Conservation (phyloP, 176 grass and related monocot species). For the Zizania latifolia region DNA sequence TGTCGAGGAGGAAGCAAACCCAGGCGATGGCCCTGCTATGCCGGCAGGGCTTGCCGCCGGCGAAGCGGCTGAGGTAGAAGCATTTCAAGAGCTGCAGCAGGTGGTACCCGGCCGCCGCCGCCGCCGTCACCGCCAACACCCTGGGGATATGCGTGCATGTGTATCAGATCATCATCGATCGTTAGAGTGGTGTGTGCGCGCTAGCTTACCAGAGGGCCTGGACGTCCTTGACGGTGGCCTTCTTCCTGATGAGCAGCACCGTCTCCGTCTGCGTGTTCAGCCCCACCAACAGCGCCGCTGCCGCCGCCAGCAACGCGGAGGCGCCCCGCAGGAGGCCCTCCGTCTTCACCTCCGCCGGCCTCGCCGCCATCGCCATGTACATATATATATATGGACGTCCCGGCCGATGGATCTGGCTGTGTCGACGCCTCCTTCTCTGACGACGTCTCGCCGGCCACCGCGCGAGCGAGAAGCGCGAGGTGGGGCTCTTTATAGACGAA, state of each 20-base stretch:
- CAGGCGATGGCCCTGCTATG: conserved; percentile 44
- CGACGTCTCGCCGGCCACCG: too few species aligned
- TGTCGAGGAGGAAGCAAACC: conserved; percentile 63
- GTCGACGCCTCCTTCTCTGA: too few species aligned
- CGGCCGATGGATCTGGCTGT: too few species aligned
- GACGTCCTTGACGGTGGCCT: conserved; percentile 64
- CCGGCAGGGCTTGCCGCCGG: conserved; percentile 15
- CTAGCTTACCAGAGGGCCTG: conserved; percentile 60
- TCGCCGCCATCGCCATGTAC: neutral
- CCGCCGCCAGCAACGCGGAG: conserved; percentile 47
- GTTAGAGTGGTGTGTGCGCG: neutral
- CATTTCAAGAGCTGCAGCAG: conserved; percentile 76
- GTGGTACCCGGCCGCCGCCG: conserved; percentile 58
- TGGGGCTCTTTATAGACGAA: too few species aligned
- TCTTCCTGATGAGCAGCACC: conserved; percentile 51
- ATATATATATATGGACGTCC: too few species aligned
- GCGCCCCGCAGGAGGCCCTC: conserved; percentile 46
- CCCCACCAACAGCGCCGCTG: conserved; percentile 56
- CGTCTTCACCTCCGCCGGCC: conserved; percentile 33
- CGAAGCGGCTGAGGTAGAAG: conserved; percentile 34
- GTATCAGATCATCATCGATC: neutral
- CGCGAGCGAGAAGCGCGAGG: too few species aligned
- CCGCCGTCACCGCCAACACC: conserved; percentile 37
- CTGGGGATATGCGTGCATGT: neutral
- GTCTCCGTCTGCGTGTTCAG: conserved; percentile 67